phyloP scores from a whole-genome alignment of 1,284 basidiomycete genomes.

The Ustilago vetiveriae region DNA sequence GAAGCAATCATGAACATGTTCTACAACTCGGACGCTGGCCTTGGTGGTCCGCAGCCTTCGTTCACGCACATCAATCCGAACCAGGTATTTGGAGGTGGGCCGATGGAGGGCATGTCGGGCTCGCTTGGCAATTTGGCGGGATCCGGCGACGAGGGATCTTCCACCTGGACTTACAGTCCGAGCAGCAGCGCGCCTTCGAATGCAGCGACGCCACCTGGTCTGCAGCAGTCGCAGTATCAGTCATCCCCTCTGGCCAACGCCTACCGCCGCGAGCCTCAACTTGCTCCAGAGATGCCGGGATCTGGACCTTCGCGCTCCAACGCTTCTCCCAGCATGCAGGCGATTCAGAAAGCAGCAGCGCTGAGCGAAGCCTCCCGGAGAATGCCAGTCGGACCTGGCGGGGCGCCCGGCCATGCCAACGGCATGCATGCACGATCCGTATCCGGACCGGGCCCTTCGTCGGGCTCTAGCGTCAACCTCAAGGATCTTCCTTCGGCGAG shows the following conservation, averaged over 20 bases:
- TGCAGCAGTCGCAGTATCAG: constrained; percentile 47
- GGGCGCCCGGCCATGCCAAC: constrained; percentile 7
- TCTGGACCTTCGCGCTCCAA: constrained; percentile 28
- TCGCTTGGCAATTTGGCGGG: constrained; percentile 31
- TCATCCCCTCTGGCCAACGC: constrained; percentile 39
- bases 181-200: constrained; percentile 48
- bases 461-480: constrained; percentile 29
- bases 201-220: constrained; percentile 41
- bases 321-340: constrained; percentile 36
- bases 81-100: constrained; percentile 50
- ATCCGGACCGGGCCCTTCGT: constrained; percentile 14
- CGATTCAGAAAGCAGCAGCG: constrained; percentile 37
- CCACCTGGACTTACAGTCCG: constrained; percentile 58
- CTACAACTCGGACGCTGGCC: constrained; percentile 55
- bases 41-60: constrained; percentile 39
- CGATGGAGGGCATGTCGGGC: constrained; percentile 24
- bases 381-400: constrained; percentile 1
- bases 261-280: constrained; percentile 26
- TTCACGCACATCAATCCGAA: constrained; percentile 64
- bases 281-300: constrained; percentile 18
- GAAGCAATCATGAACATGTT: constrained; percentile 63
- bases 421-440: constrained; percentile 11
- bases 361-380: constrained; percentile 29
- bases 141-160: constrained; percentile 54
- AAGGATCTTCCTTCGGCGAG: constrained; percentile 43